Base-by-base conservation (phyloP, 2,329 filamentous ascomycete genomes). In the Cyphellophora europaea region DNA sequence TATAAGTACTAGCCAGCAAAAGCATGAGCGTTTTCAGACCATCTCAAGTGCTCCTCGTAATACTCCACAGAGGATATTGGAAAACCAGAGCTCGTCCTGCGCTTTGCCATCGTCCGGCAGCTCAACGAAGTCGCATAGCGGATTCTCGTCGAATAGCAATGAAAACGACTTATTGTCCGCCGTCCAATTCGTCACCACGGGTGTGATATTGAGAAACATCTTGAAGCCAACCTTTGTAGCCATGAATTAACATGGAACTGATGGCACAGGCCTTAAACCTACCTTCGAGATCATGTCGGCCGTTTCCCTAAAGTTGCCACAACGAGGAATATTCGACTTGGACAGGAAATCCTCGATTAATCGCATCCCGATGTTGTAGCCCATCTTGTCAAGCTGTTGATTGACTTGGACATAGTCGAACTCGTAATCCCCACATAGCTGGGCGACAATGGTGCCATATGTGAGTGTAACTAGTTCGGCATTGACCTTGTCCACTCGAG, bases 321-420 rank as follows among this genome's bases (percentile, higher is more conserved):
- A 98, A 45, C 87, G 74, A 49, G 86, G 84, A 2, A 83, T 86
- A 50, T 86, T 89, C 4, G 87, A 91, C 61, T 95, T 96, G 51
- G 91, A 91, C 12, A 98, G 77, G 54, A 95, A 98, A 62, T 98
- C 91, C 52, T 98, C 91, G 49, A 98, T 95, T 47, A 98, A 65
- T 23, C 91, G 83, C 54, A 96, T 71, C 17, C 91, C 91, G 46
- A 98, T 98, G 54, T 96, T 96, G 66, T 96, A 95, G 36, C 91
- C 91, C 91, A 98, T 98, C 65, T 89, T 93, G 57, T 98, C 91
- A 29, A 98, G 73, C 59, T 98, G 91, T 59, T 89, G 87, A 66
- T 98, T 98, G 56, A 98, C 89, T 58, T 96, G 87, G 33, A 76
- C 69, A 57, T 98, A 98, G 63, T 96, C 86, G 52, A 77, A 79